Conservation (phyloP, 805 yeast species). For the Myxozyma kluyveri region DNA sequence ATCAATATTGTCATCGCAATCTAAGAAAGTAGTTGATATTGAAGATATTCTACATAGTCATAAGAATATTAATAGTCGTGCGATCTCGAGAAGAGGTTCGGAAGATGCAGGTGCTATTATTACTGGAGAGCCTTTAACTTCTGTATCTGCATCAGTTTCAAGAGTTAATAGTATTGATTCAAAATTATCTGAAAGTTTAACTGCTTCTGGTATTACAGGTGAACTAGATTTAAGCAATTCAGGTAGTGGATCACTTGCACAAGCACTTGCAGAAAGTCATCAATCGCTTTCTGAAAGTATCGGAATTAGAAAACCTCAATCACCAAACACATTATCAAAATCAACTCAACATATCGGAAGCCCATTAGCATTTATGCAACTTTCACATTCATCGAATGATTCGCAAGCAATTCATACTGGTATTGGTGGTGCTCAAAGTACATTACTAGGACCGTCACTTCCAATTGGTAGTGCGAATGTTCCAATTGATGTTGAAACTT, state of each 20-base stretch:
- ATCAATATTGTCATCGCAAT: neutral
- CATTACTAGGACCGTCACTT: neutral
- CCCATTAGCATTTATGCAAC: constrained; percentile 16
- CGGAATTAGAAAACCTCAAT: no score
- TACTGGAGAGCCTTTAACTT: neutral
- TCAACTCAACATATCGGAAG: constrained; percentile 5
- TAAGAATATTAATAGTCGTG: constrained; percentile 19
- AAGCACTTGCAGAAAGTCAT: neutral
- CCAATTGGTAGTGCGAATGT: neutral
- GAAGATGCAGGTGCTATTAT: neutral
- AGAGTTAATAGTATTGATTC: neutral
- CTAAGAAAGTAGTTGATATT: constrained; percentile 7
- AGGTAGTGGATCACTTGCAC: neutral
- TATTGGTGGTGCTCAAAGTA: neutral
- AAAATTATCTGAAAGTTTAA: no score
- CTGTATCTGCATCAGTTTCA: neutral
- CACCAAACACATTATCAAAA: neutral
- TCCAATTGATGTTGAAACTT: constrained; percentile 17
- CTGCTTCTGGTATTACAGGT: neutral
- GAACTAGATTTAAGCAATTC: neutral
- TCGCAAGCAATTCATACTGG: neutral
- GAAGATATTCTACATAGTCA: constrained; percentile 21
- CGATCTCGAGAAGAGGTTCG: constrained; percentile 17
- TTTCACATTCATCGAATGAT: constrained; percentile 2
- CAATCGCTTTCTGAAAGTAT: neutral